Conservation (phyloP, 1,139 yeast genomes). For the Debaryomyces fabryi region DNA sequence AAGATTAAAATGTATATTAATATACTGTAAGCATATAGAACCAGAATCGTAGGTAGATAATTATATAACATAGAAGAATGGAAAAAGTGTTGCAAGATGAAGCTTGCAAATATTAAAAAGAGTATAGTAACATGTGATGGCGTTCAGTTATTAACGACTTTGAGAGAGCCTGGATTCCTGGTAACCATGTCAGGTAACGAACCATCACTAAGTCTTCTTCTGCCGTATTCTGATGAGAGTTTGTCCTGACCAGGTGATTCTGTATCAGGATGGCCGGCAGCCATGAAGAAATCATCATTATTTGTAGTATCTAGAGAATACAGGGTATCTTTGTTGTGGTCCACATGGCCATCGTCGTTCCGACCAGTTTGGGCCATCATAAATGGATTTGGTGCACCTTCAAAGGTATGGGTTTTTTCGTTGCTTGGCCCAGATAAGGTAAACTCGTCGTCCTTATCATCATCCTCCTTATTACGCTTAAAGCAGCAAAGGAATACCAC, state of each 20-base stretch:
- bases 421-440: slow-evolving; percentile 36
- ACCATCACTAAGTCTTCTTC: slow-evolving; percentile 64
- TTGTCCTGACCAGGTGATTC: slow-evolving; percentile 19
- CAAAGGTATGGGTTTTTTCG: slow-evolving; percentile 20
- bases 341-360: slow-evolving; percentile 5
- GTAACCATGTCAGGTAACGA: slow-evolving; percentile 68
- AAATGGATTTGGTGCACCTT: slow-evolving; percentile 9
- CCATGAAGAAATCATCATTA: slow-evolving; percentile 29
- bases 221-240: slow-evolving; percentile 38
- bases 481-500: slow-evolving; percentile 48
- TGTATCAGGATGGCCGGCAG: slow-evolving; percentile 15
- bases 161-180: slow-evolving; percentile 47
- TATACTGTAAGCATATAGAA: neutral
- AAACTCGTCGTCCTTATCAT: slow-evolving; percentile 41
- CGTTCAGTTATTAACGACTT: slow-evolving; percentile 46
- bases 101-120: neutral
- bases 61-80: slow-evolving; percentile 5
- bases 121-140: neutral
- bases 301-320: slow-evolving; percentile 29
- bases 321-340: slow-evolving; percentile 11
- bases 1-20: slow-evolving; percentile 1
- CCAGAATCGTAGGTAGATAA: neutral
- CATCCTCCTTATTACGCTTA: slow-evolving; percentile 38
- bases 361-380: slow-evolving; percentile 14
- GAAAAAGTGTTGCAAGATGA: neutral